These are phyloP conservation scores for Fusarium virguliforme DNA, from an alignment of 2,329 filamentous ascomycete species.

Conservation along the genomic window DNA sequence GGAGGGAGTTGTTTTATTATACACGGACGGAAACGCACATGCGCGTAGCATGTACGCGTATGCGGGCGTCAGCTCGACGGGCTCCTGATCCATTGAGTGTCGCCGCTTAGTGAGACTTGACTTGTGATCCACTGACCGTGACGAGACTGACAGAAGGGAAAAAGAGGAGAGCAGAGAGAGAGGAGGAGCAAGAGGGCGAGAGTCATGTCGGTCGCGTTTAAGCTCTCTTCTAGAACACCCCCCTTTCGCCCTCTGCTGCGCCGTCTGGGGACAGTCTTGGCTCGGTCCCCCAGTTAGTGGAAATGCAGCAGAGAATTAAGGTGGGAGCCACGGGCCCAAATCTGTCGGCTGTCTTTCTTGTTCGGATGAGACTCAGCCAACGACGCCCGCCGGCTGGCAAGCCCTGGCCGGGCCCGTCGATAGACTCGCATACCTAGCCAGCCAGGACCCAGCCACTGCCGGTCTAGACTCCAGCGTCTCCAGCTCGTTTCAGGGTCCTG, in stretches of 20 bases:
- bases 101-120: slow-evolving; percentile 2
- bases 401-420: neutral
- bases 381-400: neutral
- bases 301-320: too few relatives aligned
- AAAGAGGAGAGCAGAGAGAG: too few relatives aligned
- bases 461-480: slow-evolving; percentile 5
- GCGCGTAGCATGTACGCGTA: too few relatives aligned
- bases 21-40: slow-evolving; percentile 3
- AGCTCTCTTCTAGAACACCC: slow-evolving; percentile 27
- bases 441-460: slow-evolving; percentile 9
- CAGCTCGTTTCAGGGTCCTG: slow-evolving; percentile 34
- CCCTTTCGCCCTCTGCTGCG: neutral
- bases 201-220: slow-evolving; percentile 36
- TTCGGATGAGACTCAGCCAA: too few relatives aligned
- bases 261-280: slow-evolving; percentile 8
- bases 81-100: too few relatives aligned
- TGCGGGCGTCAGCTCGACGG: neutral
- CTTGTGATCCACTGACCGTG: neutral
- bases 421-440: slow-evolving; percentile 5
- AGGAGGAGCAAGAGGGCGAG: neutral
- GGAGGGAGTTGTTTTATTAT: too few relatives aligned
- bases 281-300: too few relatives aligned
- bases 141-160: neutral
- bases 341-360: too few relatives aligned
- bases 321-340: too few relatives aligned